Conservation (phyloP, 352 stramenopile genomes). For the Plasmopara halstedii region DNA sequence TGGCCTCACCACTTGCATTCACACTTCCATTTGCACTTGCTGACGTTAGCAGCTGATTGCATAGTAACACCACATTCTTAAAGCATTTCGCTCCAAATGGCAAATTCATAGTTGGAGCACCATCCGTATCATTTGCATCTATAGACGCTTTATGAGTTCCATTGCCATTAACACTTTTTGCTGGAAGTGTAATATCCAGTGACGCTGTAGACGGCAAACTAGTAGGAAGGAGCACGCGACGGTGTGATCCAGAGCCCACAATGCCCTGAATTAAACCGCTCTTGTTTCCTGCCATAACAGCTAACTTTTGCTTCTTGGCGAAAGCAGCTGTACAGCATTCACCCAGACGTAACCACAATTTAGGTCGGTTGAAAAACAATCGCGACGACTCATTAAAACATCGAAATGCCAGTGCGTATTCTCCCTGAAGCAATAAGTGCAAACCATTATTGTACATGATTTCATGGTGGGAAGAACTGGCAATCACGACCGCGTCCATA, state of each 20-base stretch:
- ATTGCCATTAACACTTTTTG: constrained; percentile 43
- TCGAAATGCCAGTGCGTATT: constrained; percentile 78
- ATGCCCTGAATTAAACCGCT: constrained; percentile 75
- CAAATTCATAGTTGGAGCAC: constrained; percentile 69
- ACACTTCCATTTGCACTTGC: constrained; percentile 23
- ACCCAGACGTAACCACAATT: constrained; percentile 88
- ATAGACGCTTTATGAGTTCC: constrained; percentile 18
- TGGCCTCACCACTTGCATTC: constrained; percentile 11
- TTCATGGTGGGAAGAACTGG: constrained; percentile 74
- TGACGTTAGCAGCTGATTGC: constrained; percentile 62
- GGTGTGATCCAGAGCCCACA: constrained; percentile 68
- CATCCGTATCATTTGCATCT: constrained; percentile 27
- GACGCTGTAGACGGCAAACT: constrained; percentile 49
- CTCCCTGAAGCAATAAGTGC: constrained; percentile 78
- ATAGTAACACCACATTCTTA: constrained; percentile 80
- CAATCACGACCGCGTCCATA: constrained; percentile 42
- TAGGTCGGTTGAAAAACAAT: constrained; percentile 87
- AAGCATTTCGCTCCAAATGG: constrained; percentile 84
- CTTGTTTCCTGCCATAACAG: constrained; percentile 59
- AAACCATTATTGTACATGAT: constrained; percentile 92
- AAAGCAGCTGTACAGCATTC: constrained; percentile 87
- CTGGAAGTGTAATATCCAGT: constrained; percentile 59
- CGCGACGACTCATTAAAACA: constrained; percentile 86
- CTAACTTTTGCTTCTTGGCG: constrained; percentile 58
- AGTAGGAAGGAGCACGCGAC: constrained; percentile 74